Evolutionary conservation across 1,284 basidiomycete genomes (phyloP).

Genomic region (Sporisorium scitamineum): DNA sequence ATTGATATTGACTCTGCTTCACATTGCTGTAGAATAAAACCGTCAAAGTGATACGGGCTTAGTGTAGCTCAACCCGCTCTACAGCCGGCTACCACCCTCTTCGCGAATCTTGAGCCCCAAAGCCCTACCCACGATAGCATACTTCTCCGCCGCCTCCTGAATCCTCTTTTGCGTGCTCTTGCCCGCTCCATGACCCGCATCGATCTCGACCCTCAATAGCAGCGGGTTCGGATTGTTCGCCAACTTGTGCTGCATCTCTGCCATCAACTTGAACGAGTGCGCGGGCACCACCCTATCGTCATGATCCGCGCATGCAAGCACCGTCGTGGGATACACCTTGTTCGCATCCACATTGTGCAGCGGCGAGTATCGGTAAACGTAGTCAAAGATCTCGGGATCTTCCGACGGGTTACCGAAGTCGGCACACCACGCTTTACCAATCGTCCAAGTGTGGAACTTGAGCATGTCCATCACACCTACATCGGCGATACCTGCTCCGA

Average conservation of each 20-base stretch:
- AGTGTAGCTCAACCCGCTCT: neutral
- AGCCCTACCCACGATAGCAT: slow-evolving; percentile 57
- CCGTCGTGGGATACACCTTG: slow-evolving; percentile 64
- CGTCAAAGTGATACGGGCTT: neutral
- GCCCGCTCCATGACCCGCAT: slow-evolving; percentile 68
- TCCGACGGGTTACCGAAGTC: slow-evolving; percentile 83
- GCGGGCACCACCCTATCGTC: slow-evolving; percentile 67
- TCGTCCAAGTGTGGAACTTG: slow-evolving; percentile 65
- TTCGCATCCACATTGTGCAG: slow-evolving; percentile 62
- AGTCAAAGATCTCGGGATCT: slow-evolving; percentile 62
- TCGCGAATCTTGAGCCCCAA: slow-evolving; percentile 57
- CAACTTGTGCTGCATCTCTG: slow-evolving; percentile 66
- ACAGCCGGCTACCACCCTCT: slow-evolving; percentile 20
- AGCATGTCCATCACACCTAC: slow-evolving; percentile 79
- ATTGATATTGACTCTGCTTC: no score
- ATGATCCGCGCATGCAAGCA: slow-evolving; percentile 66
- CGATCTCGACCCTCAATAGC: slow-evolving; percentile 62
- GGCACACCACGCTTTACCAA: slow-evolving; percentile 81
- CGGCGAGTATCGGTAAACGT: slow-evolving; percentile 62
- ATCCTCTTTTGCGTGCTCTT: slow-evolving; percentile 66
- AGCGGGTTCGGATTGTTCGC: slow-evolving; percentile 64
- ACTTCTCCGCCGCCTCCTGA: slow-evolving; percentile 61
- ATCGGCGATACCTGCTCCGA: slow-evolving; percentile 71
- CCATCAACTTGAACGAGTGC: slow-evolving; percentile 67
- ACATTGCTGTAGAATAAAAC: neutral